phyloP scores from a whole-genome alignment of 306 rosid genomes.

The Dalbergia cultrata region DNA sequence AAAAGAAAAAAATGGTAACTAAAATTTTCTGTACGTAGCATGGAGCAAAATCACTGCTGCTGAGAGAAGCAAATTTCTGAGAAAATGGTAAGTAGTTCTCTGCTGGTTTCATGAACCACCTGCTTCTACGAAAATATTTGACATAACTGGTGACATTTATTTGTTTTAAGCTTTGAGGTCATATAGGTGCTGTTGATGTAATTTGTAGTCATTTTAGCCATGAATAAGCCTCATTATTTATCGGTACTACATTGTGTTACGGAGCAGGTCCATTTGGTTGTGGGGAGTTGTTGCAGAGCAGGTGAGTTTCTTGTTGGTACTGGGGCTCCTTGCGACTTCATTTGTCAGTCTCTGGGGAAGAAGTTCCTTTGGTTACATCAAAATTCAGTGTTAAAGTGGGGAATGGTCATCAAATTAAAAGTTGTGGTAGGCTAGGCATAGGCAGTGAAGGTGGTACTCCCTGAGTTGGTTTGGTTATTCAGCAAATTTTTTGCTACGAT shows the following conservation, averaged over 20 bases:
- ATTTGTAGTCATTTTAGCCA: slow-evolving; percentile 6
- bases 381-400: too few relatives aligned
- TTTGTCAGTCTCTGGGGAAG: too few relatives aligned
- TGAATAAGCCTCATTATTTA: not conserved
- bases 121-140: slow-evolving; percentile 31
- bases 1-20: not conserved
- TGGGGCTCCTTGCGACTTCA: too few relatives aligned
- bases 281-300: too few relatives aligned
- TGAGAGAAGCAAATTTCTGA: slow-evolving; percentile 82
- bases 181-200: slow-evolving; percentile 5
- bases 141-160: slow-evolving; percentile 18
- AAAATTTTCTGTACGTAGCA: slow-evolving; percentile 59
- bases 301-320: too few relatives aligned
- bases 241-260: not conserved
- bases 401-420: too few relatives aligned
- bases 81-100: slow-evolving; percentile 77
- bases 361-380: too few relatives aligned
- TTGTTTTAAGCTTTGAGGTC: slow-evolving; percentile 32
- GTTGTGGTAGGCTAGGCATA: too few relatives aligned
- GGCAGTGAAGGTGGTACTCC: too few relatives aligned
- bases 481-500: too few relatives aligned
- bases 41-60: slow-evolving; percentile 94
- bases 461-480: too few relatives aligned
- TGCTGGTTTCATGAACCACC: slow-evolving; percentile 36
- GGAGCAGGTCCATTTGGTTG: too few relatives aligned